Conservation (phyloP, 805 yeast genomes). For the Saccharomycopsis fermentans region DNA sequence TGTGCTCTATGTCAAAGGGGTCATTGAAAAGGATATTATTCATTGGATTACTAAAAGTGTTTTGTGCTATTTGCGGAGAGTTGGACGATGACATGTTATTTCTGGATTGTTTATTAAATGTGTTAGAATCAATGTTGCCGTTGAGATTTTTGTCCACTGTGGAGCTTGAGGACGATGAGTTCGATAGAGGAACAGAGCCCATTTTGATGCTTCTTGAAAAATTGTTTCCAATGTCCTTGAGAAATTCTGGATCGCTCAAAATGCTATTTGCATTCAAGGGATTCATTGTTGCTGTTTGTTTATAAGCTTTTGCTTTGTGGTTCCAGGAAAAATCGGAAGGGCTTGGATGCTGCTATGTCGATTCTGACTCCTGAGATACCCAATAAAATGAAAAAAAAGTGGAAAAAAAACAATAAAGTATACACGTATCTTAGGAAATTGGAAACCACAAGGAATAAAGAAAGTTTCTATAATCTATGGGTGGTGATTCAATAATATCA, state of each 20-base stretch:
- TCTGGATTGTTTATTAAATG: not conserved
- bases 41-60: not conserved
- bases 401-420: too few species aligned
- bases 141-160: not conserved
- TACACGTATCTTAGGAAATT: too few species aligned
- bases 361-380: too few species aligned
- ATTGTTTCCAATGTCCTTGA: not conserved
- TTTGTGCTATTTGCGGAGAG: not conserved
- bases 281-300: not conserved
- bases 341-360: not conserved
- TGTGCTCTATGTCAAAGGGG: conserved; percentile 9
- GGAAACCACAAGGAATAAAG: too few species aligned
- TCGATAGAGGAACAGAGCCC: not conserved
- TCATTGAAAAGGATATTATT: not conserved
- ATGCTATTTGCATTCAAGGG: not conserved
- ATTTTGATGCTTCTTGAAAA: not conserved
- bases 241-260: not conserved
- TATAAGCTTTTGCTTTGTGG: not conserved
- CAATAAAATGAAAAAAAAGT: too few species aligned
- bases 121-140: not conserved
- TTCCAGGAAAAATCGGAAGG: not conserved
- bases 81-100: not conserved
- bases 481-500: too few species aligned
- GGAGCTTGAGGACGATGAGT: not conserved
- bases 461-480: too few species aligned